Evolutionary conservation across 1,284 basidiomycete species (phyloP).

Genomic region (Cerioporus squamosus): DNA sequence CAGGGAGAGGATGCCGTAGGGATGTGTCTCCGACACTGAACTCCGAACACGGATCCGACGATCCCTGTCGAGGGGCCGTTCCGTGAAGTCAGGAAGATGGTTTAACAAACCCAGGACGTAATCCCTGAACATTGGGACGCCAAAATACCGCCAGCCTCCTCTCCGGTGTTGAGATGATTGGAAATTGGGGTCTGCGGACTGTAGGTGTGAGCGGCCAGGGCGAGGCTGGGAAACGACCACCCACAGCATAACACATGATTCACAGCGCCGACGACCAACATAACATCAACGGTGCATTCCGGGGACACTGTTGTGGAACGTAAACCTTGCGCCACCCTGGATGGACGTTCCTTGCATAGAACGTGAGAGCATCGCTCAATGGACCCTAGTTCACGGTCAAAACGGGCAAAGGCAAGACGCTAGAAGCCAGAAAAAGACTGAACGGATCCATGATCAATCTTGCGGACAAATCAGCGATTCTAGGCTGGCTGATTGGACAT

Average conservation of each 20-base stretch:
- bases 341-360: background rate
- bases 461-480: background rate
- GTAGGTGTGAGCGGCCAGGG: slow-evolving; percentile 4
- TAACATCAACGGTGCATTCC: background rate
- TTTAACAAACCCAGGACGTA: background rate
- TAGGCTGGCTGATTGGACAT: background rate
- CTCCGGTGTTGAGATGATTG: background rate
- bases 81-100: background rate
- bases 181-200: slow-evolving; percentile 3
- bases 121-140: background rate
- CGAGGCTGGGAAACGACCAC: background rate
- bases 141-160: background rate
- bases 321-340: background rate
- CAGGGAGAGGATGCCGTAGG: background rate
- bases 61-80: background rate
- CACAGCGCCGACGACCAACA: background rate
- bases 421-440: slow-evolving; percentile 7
- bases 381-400: background rate
- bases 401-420: background rate
- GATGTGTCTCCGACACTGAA: background rate
- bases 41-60: background rate
- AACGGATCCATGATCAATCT: background rate
- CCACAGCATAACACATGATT: slow-evolving; percentile 1
- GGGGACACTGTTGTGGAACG: background rate
- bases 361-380: slow-evolving; percentile 2